Evolutionary conservation across 768 basidiomycete species (phyloP), one percentile per base, ranked within the genome.

Genomic region (Boletus sp.): DNA sequence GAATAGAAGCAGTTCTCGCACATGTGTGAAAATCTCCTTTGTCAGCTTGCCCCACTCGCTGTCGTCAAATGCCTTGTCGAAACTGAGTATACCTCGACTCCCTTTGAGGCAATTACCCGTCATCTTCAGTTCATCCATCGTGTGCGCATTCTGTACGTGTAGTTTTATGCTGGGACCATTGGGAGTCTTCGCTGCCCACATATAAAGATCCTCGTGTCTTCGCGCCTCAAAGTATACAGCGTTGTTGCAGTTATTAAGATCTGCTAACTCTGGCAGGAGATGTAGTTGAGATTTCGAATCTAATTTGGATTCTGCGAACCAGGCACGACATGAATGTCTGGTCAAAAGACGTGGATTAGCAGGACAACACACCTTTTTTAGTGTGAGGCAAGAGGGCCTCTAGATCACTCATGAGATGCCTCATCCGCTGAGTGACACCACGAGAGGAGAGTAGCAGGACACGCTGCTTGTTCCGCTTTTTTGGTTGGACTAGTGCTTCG

Each of bases 71-170:
- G 78, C 83, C 58, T 86, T 83, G 74, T 97, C 95, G 71, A 99
- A 99, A 69, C 90, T 92, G 61, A 98, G 75, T 52, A 98, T 76
- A 5, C 95, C 96, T 52, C 97, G 78, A 67, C 91, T 92, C 17
- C 97, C 97, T 75, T 96, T 97, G 63, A 99, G 74, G 73, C 97
- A 99, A 72, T 99, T 98, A 33, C 97, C 97, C 7, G 94, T 96
- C 95, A 99, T 91, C 78, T 98, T 98, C 62, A 99, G 80, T 73
- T 99, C 97, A 75, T 98, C 97, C 97, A 98, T 98, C 42, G 97
- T 99, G 73, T 99, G 97, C 53, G 96, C 81, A 69, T 98, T 99
- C 75, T 97, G 95, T 15, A 98, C 96, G 68, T 98, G 97, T 79
- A 98, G 82, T 73, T 98, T 98, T 68, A 95, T 85, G 67, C 91